These are phyloP conservation scores for Priceomyces haplophilus DNA, from an alignment of 805 yeast genomes.

Conservation along the genomic window DNA sequence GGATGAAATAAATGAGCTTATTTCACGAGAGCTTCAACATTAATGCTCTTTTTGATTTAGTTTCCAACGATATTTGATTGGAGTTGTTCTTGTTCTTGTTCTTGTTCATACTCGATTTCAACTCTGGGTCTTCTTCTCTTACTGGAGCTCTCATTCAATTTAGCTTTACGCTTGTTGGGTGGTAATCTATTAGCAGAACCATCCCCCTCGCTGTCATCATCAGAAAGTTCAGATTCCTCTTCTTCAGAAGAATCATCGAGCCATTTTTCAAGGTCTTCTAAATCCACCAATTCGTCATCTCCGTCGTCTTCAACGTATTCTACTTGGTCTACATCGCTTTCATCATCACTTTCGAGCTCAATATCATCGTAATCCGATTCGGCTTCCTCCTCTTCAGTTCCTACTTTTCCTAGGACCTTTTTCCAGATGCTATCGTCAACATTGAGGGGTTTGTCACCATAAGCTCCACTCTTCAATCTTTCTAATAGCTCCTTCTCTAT, in stretches of 20 bases:
- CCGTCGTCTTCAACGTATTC: conserved; percentile 92
- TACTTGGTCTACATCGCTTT: conserved; percentile 66
- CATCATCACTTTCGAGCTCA: conserved; percentile 46
- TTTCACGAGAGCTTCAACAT: too few relatives aligned
- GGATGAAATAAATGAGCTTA: too few relatives aligned
- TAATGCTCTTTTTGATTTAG: too few relatives aligned
- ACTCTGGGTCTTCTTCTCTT: conserved; percentile 66
- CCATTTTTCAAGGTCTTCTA: conserved; percentile 93
- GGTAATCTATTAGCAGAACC: conserved; percentile 22
- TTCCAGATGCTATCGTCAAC: conserved; percentile 96
- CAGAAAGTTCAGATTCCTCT: conserved; percentile 33
- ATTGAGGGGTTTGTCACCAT: conserved; percentile 95
- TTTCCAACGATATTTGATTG: conserved; percentile 30
- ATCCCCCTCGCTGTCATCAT: conserved; percentile 21
- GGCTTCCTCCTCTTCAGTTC: conserved; percentile 58
- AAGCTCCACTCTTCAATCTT: conserved; percentile 94
- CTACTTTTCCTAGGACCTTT: conserved; percentile 76
- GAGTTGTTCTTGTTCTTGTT: conserved; percentile 29
- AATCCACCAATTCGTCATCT: conserved; percentile 84
- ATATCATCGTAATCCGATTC: conserved; percentile 56
- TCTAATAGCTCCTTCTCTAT: conserved; percentile 94
- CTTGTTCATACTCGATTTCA: conserved; percentile 84
- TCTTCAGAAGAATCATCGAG: conserved; percentile 44
- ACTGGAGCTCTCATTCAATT: conserved; percentile 34
- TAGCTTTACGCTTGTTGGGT: conserved; percentile 29